Evolutionary conservation across 2,329 filamentous ascomycete genomes (phyloP), one percentile per base, ranked within the genome.

Genomic region (Meredithiella fracta): DNA sequence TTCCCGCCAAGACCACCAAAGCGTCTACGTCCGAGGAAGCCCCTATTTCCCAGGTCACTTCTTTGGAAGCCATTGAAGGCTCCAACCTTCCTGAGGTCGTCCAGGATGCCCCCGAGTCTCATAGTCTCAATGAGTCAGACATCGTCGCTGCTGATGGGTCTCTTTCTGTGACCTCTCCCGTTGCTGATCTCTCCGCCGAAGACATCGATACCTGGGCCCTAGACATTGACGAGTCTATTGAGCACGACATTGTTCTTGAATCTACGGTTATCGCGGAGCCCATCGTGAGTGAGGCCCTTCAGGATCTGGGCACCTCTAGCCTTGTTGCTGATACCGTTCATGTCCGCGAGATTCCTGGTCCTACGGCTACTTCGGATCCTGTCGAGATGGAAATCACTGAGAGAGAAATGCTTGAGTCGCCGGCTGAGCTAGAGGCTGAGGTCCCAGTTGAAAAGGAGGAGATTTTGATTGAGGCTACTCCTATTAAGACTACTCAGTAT

Each of bases 181-280:
- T 49, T n/a, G 15, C 51, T 22, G 55, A 57, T 17, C 26, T 54
- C 17, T 57, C 51, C 8, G 53, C 53, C 25, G 31, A 57, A 9
- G 55, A 53, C 25, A 49, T 57, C n/a, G 55, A 57, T 40, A 53
- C 56, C 22, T 53, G 47, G 53, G 56, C 37, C 14, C 53, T 58
- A 8, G 49, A 53, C 9, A 34, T 49, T 37, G 40, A 52, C 2
- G 49, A 53, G 20, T 14, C 53, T 31, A 37, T 54, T 37, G 20
- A 31, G 51, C 25, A 8, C 31, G 3, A 20, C 40, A 23, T 44
- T 22, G 51, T 42, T 17, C 34, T 42, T 15, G 26, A 50, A 15
- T 5, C 42, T 17, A n/a, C 23, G 50, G 31, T 25, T 34, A 44
- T 51, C n/a, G 17, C 31, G 20, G 5, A 17, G 5, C 31, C 31